Evolutionary conservation across 768 basidiomycete species (phyloP), one percentile per base, ranked within the genome.

Genomic region (Hemileccinum rubropunctum): DNA sequence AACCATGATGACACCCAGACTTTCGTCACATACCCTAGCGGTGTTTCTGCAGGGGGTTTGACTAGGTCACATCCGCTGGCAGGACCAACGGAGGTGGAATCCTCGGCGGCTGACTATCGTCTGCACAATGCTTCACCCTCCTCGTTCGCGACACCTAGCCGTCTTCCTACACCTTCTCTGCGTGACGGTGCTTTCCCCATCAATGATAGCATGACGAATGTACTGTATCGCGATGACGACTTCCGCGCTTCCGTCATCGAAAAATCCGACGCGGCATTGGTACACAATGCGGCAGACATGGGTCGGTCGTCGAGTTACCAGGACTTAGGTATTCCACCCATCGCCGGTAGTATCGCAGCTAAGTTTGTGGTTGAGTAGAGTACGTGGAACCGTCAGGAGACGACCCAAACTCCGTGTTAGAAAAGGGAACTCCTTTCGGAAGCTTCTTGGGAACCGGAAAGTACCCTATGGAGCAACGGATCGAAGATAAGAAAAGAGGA

Each of bases 401-500:
- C 4, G 50, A 55, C 11, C 53, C 63, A 42, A 66, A 63, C 8
- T 40, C 59, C 9, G 47, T 62, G 14, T 52, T 62, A n/a, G 76
- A 76, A 55, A 79, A 79, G 54, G 64, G 63, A 2, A 67, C 63
- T 3, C 69, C 74, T 4, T 68, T 82, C 4, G 60, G 61, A 9
- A 69, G 61, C 41, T 72, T 83, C 32, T 49, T 84, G n/a, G 70
- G 72, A 12, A 59, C 59, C 32, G 79, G 76, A 10, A 75, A 70
- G 50, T 84, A 84, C 50, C 86, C 87, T 5, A 35, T 88, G 27
- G 81, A 88, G 53, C 87, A 95, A 61, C 80, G 86, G 42, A 93
- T 97, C 62, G 88, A 94, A 62, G 78, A 90, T 62, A 95, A 95
- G 75, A 87, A 80, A 63, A 78, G 86, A 27, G 91, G 92, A 1